Evolutionary conservation across 331 rosid genomes (phyloP), one percentile per base, ranked within the genome.

Genomic region (Arachis monticola): DNA sequence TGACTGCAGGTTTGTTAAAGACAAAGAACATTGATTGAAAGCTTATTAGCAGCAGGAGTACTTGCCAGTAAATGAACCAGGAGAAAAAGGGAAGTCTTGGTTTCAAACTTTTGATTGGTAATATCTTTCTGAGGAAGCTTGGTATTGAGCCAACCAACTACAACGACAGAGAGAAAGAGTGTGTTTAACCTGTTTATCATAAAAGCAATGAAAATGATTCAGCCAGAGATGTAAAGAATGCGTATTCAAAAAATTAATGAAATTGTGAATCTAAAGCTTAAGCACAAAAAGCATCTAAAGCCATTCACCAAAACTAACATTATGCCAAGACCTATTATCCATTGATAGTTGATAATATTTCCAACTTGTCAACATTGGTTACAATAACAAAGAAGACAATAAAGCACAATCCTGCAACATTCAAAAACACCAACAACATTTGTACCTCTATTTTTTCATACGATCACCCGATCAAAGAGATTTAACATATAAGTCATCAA

Each of bases 1-100:
- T 45, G 40, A n/a, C 64, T 6, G 79, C 45, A 57, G 31, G 46
- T 41, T 58, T 77, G 64, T 73, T 67, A 0, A 57, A 32, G 57
- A 72, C 52, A 53, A 80, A 80, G 9, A 84, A 58, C 87, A 84
- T 84, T 10, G 73, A 57, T 62, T 2, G 1, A 60, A 13, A 32
- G 60, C 31, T 64, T 48, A 1, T 14, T 11, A 17, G 32, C 10
- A 71, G 64, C 13, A 69, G 47, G 7, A 70, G 64, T 10, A 62
- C 53, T 55, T 66, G 48, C 31, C 68, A 17, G 22, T 17, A 17
- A 17, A 17, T 17, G 22, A 17, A 17, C 22, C 22, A 17, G 22
- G 22, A 17, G 22, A 17, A 17, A 17, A 17, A 17, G 22, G 22
- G 22, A 17, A 17, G 22, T 17, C 22, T 17, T 17, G 22, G 22